A percentile compares a stretch with the other conserved stretches of the same genome.
Evolutionary conservation across 495 filamentous ascomycete genomes (phyloP).

Genomic region (Stereocaulon alpinum): DNA sequence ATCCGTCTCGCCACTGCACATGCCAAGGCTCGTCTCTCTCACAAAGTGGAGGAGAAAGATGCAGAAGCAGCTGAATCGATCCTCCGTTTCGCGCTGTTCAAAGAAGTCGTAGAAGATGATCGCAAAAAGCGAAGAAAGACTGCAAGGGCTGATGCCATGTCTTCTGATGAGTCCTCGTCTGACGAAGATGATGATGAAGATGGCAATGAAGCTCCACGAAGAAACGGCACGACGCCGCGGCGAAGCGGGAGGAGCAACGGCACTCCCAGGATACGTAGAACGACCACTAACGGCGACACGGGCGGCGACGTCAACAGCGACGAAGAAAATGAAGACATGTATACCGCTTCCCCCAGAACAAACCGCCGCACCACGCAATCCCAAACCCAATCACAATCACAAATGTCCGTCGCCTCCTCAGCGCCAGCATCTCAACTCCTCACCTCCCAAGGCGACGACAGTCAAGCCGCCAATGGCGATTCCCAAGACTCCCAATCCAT

Average conservation of each 20-base stretch:
- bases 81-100: conserved; percentile 92
- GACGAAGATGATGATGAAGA: conserved; percentile 41
- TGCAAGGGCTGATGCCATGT: conserved; percentile 22
- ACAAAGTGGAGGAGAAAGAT: conserved; percentile 85
- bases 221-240: conserved; percentile 27
- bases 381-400: conserved; percentile 36
- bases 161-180: conserved; percentile 26
- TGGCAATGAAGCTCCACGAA: conserved; percentile 28
- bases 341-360: conserved; percentile 43
- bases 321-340: conserved; percentile 45
- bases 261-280: conserved; percentile 43
- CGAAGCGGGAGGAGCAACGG: conserved; percentile 27
- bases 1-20: conserved; percentile 96
- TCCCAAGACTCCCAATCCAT: conserved; percentile 31
- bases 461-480: conserved; percentile 30
- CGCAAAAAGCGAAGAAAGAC: conserved; percentile 61
- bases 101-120: conserved; percentile 86
- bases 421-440: conserved; percentile 56
- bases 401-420: conserved; percentile 57
- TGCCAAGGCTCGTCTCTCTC: conserved; percentile 85
- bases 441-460: conserved; percentile 45
- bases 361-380: conserved; percentile 37
- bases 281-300: conserved; percentile 33
- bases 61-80: conserved; percentile 82
- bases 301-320: conserved; percentile 34